Percentiles rank a stretch among this genome's conserved stretches.
Conservation (phyloP, 495 filamentous ascomycete species). For the Apiosordaria backusii region DNA sequence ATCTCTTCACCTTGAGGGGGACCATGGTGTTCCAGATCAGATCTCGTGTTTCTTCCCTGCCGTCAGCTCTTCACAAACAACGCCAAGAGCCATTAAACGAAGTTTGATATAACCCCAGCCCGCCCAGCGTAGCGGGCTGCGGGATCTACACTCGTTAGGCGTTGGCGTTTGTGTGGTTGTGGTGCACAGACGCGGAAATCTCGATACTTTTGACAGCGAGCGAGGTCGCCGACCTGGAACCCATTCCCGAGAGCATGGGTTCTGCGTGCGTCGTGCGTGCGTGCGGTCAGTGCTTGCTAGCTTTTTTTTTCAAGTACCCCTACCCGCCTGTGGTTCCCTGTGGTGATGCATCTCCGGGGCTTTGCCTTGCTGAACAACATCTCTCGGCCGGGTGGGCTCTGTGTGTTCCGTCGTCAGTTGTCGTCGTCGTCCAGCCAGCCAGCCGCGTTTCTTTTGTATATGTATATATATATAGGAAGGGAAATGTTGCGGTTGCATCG, state of each 20-base stretch:
- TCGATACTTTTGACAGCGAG: conserved; percentile 12
- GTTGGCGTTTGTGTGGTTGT: conserved; percentile 3
- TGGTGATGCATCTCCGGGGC: background rate
- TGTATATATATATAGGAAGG: background rate
- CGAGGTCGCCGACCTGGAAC: conserved; percentile 26
- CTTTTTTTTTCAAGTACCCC: background rate
- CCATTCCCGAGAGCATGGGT: conserved; percentile 5
- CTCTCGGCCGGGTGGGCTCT: background rate
- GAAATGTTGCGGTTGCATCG: background rate
- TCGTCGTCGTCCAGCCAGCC: background rate
- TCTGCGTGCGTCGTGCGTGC: no score
- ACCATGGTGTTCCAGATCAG: background rate
- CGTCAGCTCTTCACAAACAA: background rate
- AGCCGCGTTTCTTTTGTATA: background rate
- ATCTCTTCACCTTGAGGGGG: no score
- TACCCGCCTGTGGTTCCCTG: background rate
- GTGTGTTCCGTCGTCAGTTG: background rate
- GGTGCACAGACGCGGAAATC: background rate
- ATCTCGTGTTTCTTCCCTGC: background rate
- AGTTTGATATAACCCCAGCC: background rate
- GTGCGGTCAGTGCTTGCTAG: background rate
- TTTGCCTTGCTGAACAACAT: conserved; percentile 8
- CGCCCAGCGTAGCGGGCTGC: conserved; percentile 6
- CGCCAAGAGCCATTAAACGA: conserved; percentile 7
- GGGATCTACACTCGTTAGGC: conserved; percentile 22